Percentiles rank a stretch among this genome's conserved stretches.
Conservation (phyloP, 164 flowering plant species). For the Piper betle region DNA sequence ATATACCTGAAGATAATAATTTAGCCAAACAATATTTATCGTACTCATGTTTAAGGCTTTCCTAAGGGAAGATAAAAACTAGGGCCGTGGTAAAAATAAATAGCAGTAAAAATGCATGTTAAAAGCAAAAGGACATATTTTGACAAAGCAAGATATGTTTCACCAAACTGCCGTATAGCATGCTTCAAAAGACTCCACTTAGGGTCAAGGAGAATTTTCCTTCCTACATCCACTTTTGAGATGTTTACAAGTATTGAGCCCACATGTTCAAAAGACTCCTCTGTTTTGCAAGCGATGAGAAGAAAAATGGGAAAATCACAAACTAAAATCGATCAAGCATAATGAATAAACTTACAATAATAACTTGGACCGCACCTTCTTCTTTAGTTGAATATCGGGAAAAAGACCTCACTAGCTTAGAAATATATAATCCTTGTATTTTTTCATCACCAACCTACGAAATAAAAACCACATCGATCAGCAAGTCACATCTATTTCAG, state of each 20-base stretch:
- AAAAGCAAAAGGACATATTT: too few species aligned
- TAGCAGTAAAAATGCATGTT: too few species aligned
- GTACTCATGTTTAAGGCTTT: too few species aligned
- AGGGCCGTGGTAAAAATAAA: too few species aligned
- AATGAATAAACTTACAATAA: too few species aligned
- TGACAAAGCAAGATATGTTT: neutral
- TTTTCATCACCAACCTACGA: constrained; percentile 70
- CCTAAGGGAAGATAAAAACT: too few species aligned
- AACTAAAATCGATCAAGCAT: neutral
- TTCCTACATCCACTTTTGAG: constrained; percentile 60
- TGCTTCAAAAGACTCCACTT: constrained; percentile 76
- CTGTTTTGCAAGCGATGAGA: constrained; percentile 25
- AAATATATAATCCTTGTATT: constrained; percentile 66
- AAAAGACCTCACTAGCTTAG: constrained; percentile 94
- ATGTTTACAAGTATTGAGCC: constrained; percentile 86
- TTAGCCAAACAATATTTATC: too few species aligned
- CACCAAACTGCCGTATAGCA: constrained; percentile 74
- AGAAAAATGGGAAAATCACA: constrained; percentile 1
- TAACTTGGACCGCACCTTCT: constrained; percentile 20
- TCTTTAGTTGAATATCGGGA: constrained; percentile 54
- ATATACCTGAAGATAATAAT: too few species aligned
- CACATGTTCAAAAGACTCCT: constrained; percentile 85
- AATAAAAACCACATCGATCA: neutral
- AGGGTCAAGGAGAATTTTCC: constrained; percentile 68
- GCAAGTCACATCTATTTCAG: too few species aligned